Evolutionary conservation across 2,329 filamentous ascomycete species (phyloP), one percentile per base, ranked within the genome.

Genomic region (Ophiostoma pallidulum): DNA sequence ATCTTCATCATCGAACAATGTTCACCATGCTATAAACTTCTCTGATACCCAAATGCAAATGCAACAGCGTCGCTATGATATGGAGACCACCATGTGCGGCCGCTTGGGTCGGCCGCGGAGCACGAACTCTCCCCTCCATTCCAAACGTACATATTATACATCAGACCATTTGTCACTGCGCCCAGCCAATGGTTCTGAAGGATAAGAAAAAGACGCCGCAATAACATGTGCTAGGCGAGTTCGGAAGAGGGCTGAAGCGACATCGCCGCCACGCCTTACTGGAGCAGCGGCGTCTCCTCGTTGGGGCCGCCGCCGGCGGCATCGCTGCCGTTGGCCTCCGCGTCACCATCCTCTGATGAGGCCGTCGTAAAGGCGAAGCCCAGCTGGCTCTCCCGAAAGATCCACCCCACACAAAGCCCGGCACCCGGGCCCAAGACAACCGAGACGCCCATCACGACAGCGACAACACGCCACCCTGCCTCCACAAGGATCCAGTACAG

Each of bases 401-500:
- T 49, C 61, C 62, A 65, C 1, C 57, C 62, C 4, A 61, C 22
- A 41, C 62, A 65, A 4, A 67, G 50, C 0, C 65, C 65, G 0
- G 65, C 64, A 0, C 66, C 66, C 0, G 66, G 65, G 0, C 66
- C 66, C 4, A 66, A 40, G 8, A 64, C 20, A 0, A 60, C 26
- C 0, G 62, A 62, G 0, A 53, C 46, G 6, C 50, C 53, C 5
- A 62, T 42, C 52, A 61, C 56, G 9, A 60, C 47, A 1, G 55
- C 32, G 4, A 57, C 56, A 6, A 60, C 60, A 8, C 60, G 58
- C 65, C 68, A 68, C 16, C 73, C 72, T 0, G 68, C 67, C 58
- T 77, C 74, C 14, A 72, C 69, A 33, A 75, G 58, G 29, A 76
- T 59, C 73, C 73, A 77, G 57, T 76, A 77, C 28, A 75, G 52